Conservation (phyloP, 768 basidiomycete species). For the Naganishia onofrii region DNA sequence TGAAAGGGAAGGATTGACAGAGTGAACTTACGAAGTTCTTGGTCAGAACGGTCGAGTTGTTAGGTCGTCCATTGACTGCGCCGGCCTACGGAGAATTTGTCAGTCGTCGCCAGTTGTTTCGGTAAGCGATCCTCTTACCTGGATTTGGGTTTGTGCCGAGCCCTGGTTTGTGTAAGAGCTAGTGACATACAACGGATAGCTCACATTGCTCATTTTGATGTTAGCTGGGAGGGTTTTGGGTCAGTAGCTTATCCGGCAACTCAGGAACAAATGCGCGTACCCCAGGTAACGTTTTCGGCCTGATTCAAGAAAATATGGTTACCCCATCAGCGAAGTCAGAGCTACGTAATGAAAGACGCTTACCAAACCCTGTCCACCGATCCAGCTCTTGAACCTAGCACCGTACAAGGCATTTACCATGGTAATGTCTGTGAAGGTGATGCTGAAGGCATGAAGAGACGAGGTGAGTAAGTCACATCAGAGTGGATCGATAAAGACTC, state of each 20-base stretch:
- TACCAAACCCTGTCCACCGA: conserved; percentile 58
- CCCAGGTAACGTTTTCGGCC: conserved; percentile 57
- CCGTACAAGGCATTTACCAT: conserved; percentile 59
- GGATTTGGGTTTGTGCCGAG: conserved; percentile 24
- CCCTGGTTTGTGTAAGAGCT: conserved; percentile 54
- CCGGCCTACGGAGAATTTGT: conserved; percentile 29
- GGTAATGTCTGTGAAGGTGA: conserved; percentile 58
- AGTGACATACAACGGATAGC: conserved; percentile 57
- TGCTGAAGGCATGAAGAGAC: conserved; percentile 26
- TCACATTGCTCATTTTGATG: conserved; percentile 56
- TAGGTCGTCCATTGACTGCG: conserved; percentile 33
- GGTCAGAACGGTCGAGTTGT: conserved; percentile 40
- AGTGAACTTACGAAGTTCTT: conserved; percentile 56
- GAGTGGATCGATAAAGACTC: background rate
- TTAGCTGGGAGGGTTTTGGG: conserved; percentile 37
- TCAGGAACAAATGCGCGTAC: conserved; percentile 10
- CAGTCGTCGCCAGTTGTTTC: background rate
- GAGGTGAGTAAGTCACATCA: background rate
- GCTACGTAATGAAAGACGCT: background rate
- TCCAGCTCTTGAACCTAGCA: conserved; percentile 58
- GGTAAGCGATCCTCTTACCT: background rate
- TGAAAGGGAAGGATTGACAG: conserved; percentile 4
- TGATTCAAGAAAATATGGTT: background rate
- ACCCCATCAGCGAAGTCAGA: background rate
- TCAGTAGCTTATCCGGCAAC: background rate